Evolutionary conservation across 1,284 basidiomycete genomes (phyloP), one percentile per base, ranked within the genome.

Genomic region (Apiotrichum montevideense): DNA sequence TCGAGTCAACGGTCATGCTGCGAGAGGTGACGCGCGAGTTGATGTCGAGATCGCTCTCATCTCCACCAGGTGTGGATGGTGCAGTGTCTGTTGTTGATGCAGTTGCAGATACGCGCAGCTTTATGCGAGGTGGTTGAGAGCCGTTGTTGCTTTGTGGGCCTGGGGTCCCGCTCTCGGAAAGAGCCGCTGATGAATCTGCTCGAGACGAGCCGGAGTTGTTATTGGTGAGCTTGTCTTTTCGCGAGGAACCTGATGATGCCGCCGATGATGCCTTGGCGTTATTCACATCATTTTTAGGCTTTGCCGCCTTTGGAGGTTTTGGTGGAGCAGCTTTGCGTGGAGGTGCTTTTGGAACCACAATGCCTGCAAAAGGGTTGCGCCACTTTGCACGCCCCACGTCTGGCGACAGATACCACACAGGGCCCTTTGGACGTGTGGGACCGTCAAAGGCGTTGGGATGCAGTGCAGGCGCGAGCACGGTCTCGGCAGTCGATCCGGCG

Each of bases 331-430:
- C 68, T 46, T 73, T 73, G 35, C 67, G 58, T 2, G 64, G 55
- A 1, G 68, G 66, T 2, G 63, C 52, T 54, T 70, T 72, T 15
- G 73, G 68, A 10, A 75, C 53, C 39, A 73, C 72, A 13, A 75
- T 57, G 4, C 72, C 73, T 2, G 61, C 56, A 45, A 75, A 75
- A 4, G 73, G 73, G 49, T 65, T 68, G 52, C 66, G 68, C 73
- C 73, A 75, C 39, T 67, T 69, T 10, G 49, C 55, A 45, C 66
- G 66, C 6, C 70, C 72, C 3, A 59, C 56, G 3, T 65, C 59
- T 10, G 57, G 55, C 11, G 63, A 62, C 6, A 74, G 61, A 52
- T 62, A 75, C 70, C 71, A 76, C 9, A 75, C 71, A 4, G 70
- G 65, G 1, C 74, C 74, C 53, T 72, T 71, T 15, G 74, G 74